Base-by-base conservation (phyloP, 768 basidiomycete species). In the Fomitopsis pulvina region DNA sequence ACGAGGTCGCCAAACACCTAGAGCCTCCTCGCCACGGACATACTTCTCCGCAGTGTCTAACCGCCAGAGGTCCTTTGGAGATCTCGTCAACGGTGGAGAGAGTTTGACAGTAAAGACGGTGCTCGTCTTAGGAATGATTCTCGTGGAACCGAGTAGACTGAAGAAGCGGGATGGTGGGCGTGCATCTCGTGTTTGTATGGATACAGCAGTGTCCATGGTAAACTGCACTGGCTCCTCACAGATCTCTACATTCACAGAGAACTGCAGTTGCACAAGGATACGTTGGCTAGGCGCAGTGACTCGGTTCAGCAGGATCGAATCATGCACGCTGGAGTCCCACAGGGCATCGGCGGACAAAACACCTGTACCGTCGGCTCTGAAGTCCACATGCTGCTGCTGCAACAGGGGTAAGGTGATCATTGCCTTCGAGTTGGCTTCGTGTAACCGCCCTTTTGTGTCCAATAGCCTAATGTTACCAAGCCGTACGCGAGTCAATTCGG, bases 1-100 rank as follows among this genome's bases (percentile, higher is more conserved):
- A 40, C 94, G 78, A 39, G 94, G 83, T 57, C 82, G 87, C 94
- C 95, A 98, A 18, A 74, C 66, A 5, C 77, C 82, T 25, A 98
- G 74, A 3, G 74, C 66, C 59, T 97, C 94, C 64, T 98, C 94
- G 7, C 95, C 95, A 40, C 85, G 78, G 0, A 99, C 93, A 66
- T 94, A 97, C 64, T 92, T 94, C 68, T 90, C 87, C 25, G 89
- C 83, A 1, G 95, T 97, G 69, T 99, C 92, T 45, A 98, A 72
- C 34, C 93, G 74, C 96, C 95, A 97, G 12, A 99, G 73, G 55
- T 97, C 93, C 63, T 82, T 82, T 2, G 91, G 79, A 0, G 87
- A 92, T 39, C 91, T 82, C 18, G 90, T 92, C 53, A 90, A 69
- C 14, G 90, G 87, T 11, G 95, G 93, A 2, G 81, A 81, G 27